Percentiles rank a stretch among this genome's conserved stretches.
Conservation (phyloP, 805 yeast species). For the Pichia phayaonensis region DNA sequence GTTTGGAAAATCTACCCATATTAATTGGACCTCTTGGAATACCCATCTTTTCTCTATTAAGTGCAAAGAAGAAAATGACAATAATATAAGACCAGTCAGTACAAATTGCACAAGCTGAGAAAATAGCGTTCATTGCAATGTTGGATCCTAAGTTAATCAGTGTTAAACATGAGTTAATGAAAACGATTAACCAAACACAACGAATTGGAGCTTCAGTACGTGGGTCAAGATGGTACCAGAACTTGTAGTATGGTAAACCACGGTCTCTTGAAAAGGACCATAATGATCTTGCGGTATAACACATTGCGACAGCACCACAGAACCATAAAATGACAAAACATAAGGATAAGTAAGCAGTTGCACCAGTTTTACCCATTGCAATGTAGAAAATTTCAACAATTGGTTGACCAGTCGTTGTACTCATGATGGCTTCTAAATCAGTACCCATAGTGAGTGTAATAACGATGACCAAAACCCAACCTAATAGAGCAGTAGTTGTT, state of each 20-base stretch:
- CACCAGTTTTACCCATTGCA: conserved; percentile 46
- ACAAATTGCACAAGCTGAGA: conserved; percentile 45
- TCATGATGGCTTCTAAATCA: conserved; percentile 29
- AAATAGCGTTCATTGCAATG: conserved; percentile 46
- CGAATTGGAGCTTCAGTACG: conserved; percentile 37
- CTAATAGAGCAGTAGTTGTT: conserved; percentile 40
- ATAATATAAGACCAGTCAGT: conserved; percentile 44
- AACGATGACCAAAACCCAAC: conserved; percentile 43
- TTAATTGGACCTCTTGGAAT: conserved; percentile 43
- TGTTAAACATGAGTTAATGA: conserved; percentile 36
- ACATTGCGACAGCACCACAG: conserved; percentile 44
- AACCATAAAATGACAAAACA: conserved; percentile 44
- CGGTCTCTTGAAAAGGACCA: conserved; percentile 53
- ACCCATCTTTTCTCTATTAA: conserved; percentile 38
- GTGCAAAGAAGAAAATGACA: conserved; percentile 35
- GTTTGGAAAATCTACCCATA: conserved; percentile 35
- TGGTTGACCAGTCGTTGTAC: conserved; percentile 37
- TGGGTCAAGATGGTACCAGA: conserved; percentile 34
- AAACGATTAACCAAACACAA: conserved; percentile 36
- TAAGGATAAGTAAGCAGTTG: conserved; percentile 42
- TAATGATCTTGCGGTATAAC: conserved; percentile 44
- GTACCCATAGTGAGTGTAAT: conserved; percentile 39
- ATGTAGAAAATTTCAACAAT: conserved; percentile 45
- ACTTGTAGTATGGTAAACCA: conserved; percentile 41
- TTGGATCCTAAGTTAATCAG: conserved; percentile 36